Conservation (phyloP, 2,329 filamentous ascomycete species). For the Colletotrichum orchidophilum region DNA sequence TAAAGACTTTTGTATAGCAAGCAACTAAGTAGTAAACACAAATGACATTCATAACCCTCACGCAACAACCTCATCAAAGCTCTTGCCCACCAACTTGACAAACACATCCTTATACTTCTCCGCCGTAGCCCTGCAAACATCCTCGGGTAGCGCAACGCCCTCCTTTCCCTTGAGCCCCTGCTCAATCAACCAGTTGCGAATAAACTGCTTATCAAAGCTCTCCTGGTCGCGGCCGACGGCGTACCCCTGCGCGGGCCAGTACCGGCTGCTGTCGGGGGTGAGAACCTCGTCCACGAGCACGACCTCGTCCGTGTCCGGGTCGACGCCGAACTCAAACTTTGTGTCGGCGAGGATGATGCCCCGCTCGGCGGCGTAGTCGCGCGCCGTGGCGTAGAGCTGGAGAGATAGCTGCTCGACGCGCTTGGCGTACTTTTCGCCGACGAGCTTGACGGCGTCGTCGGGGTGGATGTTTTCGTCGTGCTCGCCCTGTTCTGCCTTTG, state of each 20-base stretch:
- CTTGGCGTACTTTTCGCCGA: constrained; percentile 71
- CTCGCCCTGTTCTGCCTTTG: constrained; percentile 82
- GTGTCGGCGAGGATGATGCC: constrained; percentile 79
- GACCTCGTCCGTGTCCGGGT: constrained; percentile 71
- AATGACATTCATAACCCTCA: background rate
- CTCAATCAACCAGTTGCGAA: constrained; percentile 82
- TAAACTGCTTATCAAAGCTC: constrained; percentile 88
- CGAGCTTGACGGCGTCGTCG: constrained; percentile 68
- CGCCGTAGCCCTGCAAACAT: constrained; percentile 74
- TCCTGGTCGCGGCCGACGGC: constrained; percentile 78
- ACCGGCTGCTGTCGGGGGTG: constrained; percentile 83
- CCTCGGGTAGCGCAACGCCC: constrained; percentile 76
- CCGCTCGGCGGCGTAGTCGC: constrained; percentile 69
- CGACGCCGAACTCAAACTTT: constrained; percentile 73
- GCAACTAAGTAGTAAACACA: background rate
- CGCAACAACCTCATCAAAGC: constrained; percentile 44
- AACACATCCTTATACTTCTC: constrained; percentile 79
- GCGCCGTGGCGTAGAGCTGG: constrained; percentile 69
- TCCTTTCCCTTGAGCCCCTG: constrained; percentile 80
- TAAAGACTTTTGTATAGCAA: background rate
- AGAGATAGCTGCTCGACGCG: constrained; percentile 73
- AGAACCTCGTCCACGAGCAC: constrained; percentile 86
- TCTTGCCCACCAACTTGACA: constrained; percentile 68
- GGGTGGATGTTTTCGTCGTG: constrained; percentile 89
- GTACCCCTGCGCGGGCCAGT: constrained; percentile 83